phyloP scores from a whole-genome alignment of 768 basidiomycete genomes.

The Agaricus sinodeliciosus region DNA sequence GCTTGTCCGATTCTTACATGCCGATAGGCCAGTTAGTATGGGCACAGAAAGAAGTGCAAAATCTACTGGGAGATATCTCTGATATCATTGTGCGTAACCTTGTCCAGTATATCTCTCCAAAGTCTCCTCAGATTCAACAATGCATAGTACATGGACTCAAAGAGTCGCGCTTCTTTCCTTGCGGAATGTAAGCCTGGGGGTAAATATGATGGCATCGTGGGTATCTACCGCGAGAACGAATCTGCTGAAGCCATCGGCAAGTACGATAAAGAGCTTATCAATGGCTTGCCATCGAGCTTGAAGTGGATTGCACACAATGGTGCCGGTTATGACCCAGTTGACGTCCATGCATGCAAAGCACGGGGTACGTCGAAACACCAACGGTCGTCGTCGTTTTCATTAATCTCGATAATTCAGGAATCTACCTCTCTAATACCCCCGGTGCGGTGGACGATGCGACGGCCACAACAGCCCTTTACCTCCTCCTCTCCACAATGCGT shows the following conservation, averaged over 20 bases:
- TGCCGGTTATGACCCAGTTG: conserved; percentile 88
- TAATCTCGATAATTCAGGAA: conserved; percentile 35
- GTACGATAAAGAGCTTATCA: conserved; percentile 76
- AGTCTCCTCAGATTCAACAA: not conserved
- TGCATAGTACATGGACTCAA: conserved; percentile 43
- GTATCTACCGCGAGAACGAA: conserved; percentile 73
- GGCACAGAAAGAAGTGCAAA: conserved; percentile 70
- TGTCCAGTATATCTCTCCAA: not conserved
- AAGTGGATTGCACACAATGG: conserved; percentile 92
- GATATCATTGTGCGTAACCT: conserved; percentile 64
- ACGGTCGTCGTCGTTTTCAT: not conserved
- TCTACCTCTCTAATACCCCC: conserved; percentile 82
- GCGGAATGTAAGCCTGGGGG: conserved; percentile 54
- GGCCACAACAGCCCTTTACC: conserved; percentile 81
- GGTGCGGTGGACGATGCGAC: conserved; percentile 88
- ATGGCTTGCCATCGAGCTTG: conserved; percentile 56
- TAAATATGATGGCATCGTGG: conserved; percentile 68
- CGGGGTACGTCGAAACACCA: conserved; percentile 39
- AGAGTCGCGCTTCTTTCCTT: conserved; percentile 63
- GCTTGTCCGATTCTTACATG: not conserved
- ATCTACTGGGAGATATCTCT: conserved; percentile 59
- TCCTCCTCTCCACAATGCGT: conserved; percentile 71
- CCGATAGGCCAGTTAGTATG: conserved; percentile 62
- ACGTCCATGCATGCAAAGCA: conserved; percentile 65
- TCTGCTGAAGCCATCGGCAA: conserved; percentile 61